These are phyloP conservation scores for Diplodia scrobiculata DNA, from an alignment of 2,329 filamentous ascomycete genomes.

Conservation along the genomic window DNA sequence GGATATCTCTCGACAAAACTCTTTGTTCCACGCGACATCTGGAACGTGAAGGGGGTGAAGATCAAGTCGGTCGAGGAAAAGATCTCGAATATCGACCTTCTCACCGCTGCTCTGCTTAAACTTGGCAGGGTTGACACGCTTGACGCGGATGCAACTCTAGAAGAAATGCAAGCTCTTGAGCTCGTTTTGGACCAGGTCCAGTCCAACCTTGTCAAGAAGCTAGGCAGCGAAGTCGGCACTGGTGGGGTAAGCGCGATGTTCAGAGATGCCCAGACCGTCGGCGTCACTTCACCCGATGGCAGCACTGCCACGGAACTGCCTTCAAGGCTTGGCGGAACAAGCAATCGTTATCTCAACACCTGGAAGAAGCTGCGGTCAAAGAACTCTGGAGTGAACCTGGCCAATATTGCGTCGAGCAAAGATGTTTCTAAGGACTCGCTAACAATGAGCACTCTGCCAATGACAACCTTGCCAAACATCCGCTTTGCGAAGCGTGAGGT, in stretches of 20 bases:
- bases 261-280: constrained; percentile 61
- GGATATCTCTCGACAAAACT: constrained; percentile 90
- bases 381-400: constrained; percentile 65
- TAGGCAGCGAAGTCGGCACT: constrained; percentile 90
- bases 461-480: constrained; percentile 74
- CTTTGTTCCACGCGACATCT: constrained; percentile 89
- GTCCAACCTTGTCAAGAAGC: constrained; percentile 71
- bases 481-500: constrained; percentile 73
- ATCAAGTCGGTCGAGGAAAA: constrained; percentile 92
- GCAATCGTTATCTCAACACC: constrained; percentile 77
- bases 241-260: constrained; percentile 73
- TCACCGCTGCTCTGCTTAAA: constrained; percentile 85
- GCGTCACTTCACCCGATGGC: constrained; percentile 36
- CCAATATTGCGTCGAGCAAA: constrained; percentile 51
- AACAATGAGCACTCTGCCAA: constrained; percentile 56
- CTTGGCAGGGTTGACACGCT: constrained; percentile 81
- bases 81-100: constrained; percentile 82
- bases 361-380: constrained; percentile 91
- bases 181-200: constrained; percentile 84
- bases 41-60: constrained; percentile 92
- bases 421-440: constrained; percentile 59
- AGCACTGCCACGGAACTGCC: constrained; percentile 22
- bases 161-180: constrained; percentile 92
- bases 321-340: constrained; percentile 27
- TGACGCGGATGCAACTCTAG: constrained; percentile 87